Evolutionary conservation across 805 yeast genomes (phyloP), one percentile per base, ranked within the genome.

Genomic region (Candida ficus): DNA sequence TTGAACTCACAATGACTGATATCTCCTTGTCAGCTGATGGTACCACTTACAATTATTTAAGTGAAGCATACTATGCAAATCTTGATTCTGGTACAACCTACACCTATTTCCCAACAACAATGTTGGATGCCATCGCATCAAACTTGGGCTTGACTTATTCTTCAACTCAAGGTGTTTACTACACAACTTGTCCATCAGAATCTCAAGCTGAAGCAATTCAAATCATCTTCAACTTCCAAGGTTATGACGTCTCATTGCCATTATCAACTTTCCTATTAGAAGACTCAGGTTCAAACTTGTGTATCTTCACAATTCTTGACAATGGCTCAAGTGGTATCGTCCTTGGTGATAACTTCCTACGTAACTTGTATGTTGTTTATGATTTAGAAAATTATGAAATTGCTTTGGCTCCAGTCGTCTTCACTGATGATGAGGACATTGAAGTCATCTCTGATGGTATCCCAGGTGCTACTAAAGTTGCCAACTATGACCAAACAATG

Each of bases 261-360:
- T 54, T 76, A 16, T 30, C 47, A 3, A 53, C 61, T 50, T 59
- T 63, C 46, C 42, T 66, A 27, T 43, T 61, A 25, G 46, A 52
- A 10, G 48, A 59, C 5, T 50, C 50, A 23, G 37, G 45, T 9
- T 13, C 41, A 3, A 45, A 46, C 1, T 54, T 62, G 17, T 77
- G 83, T 62, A 70, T 67, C 6, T 48, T 78, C 28, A 77, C 75
- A 7, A 43, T 76, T 2, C 44, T 63, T 18, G 48, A 57, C 3
- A 29, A 16, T 8, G 63, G 60, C 26, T 63, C 60, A 39, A 63
- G 62, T 29, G 64, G 64, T 29, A 43, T 60, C 2, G 64, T 69
- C 5, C 55, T 76, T 16, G 84, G 83, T 37, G 81, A 76, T 54
- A 60, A 71, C 11, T 73, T 79, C 57, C 53, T 79, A 41, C 64